Evolutionary conservation across 148 eudicot genomes (phyloP).

Genomic region (Rhododendron williamsianum): DNA sequence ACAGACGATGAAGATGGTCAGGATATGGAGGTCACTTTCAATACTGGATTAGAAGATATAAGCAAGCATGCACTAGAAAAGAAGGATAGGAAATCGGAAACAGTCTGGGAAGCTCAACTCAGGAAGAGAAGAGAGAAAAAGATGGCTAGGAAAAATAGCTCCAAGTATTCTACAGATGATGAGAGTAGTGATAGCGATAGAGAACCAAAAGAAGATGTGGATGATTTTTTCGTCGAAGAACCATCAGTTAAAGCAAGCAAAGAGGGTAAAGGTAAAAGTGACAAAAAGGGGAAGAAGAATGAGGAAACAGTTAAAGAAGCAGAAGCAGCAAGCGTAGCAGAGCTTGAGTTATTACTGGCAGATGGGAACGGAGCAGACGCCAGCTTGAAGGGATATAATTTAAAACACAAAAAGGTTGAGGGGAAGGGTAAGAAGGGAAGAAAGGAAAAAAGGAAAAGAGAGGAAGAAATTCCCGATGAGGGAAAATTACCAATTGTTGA

Average conservation of each 20-base stretch:
- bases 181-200: slow-evolving; percentile 49
- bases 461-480: slow-evolving; percentile 48
- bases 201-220: slow-evolving; percentile 43
- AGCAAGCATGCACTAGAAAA: slow-evolving; percentile 79
- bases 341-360: slow-evolving; percentile 83
- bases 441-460: slow-evolving; percentile 53
- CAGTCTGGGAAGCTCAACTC: slow-evolving; percentile 81
- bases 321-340: slow-evolving; percentile 71
- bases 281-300: slow-evolving; percentile 19
- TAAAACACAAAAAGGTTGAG: slow-evolving; percentile 58
- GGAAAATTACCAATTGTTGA: slow-evolving; percentile 62
- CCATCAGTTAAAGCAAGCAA: slow-evolving; percentile 31
- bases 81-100: slow-evolving; percentile 72
- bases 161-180: slow-evolving; percentile 76
- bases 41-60: slow-evolving; percentile 83
- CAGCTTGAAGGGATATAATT: slow-evolving; percentile 68
- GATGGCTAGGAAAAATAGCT: slow-evolving; percentile 48
- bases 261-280: slow-evolving; percentile 23
- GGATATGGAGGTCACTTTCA: slow-evolving; percentile 98
- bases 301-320: slow-evolving; percentile 38
- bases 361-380: slow-evolving; percentile 55
- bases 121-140: slow-evolving; percentile 77
- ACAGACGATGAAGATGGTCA: slow-evolving; percentile 51
- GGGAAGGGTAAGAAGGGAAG: slow-evolving; percentile 60
- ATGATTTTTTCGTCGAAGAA: slow-evolving; percentile 76